phyloP scores from a whole-genome alignment of 139 green algal genomes.

The Coelastrella sp. region DNA sequence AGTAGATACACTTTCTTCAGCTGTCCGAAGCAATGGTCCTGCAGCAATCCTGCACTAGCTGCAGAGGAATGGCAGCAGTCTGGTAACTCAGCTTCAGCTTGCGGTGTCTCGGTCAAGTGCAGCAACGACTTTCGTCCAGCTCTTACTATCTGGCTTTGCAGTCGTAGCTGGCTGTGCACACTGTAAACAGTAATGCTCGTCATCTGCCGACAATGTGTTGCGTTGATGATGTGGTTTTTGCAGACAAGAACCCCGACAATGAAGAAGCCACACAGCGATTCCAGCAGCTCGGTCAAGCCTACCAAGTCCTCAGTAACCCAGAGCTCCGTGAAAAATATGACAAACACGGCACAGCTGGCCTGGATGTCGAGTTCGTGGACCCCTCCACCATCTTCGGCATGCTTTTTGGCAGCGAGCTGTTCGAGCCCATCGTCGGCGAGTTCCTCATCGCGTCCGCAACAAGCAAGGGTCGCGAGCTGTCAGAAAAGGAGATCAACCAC shows the following conservation, averaged over 20 bases:
- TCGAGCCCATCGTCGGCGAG: slow-evolving; percentile 79
- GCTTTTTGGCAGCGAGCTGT: slow-evolving; percentile 89
- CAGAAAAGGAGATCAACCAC: slow-evolving; percentile 7
- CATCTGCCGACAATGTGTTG: too few relatives aligned
- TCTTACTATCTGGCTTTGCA: too few relatives aligned
- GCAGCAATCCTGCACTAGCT: too few relatives aligned
- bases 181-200: too few relatives aligned
- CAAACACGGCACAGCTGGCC: slow-evolving; percentile 72
- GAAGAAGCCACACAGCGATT: slow-evolving; percentile 86
- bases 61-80: too few relatives aligned
- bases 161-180: too few relatives aligned
- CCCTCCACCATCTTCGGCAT: slow-evolving; percentile 83
- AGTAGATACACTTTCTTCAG: too few relatives aligned
- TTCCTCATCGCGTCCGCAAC: slow-evolving; percentile 79
- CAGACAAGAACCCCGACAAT: slow-evolving; percentile 94
- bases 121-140: background rate
- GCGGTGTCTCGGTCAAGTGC: too few relatives aligned
- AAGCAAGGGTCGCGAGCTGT: slow-evolving; percentile 48
- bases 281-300: slow-evolving; percentile 87
- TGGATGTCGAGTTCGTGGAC: slow-evolving; percentile 90
- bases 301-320: slow-evolving; percentile 86
- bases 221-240: too few relatives aligned
- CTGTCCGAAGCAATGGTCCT: too few relatives aligned
- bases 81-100: too few relatives aligned
- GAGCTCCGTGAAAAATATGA: slow-evolving; percentile 86